Base-by-base conservation (phyloP, 768 basidiomycete genomes). In the Hypholoma fasciculare region DNA sequence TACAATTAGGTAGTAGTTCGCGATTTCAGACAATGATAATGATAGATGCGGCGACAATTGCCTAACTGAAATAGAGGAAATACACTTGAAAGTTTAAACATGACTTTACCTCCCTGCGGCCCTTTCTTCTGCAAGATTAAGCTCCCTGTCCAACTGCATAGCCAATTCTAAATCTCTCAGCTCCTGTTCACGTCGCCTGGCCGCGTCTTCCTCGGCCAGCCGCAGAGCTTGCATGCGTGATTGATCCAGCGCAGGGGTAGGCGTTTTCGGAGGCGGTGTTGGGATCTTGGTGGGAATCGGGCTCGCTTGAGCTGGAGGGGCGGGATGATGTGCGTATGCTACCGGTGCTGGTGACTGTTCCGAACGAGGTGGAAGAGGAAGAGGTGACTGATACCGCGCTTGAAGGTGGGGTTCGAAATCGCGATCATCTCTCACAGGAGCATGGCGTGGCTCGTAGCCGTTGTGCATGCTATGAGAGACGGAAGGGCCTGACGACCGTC, bases 311-410 rank as follows among this genome's bases (percentile, higher is more conserved):
- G 38, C 5, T 34, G 13, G 9, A 34, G 34, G 44, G 36, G 20
- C 43, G 3, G 48, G 34, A 23, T 46, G 13, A 8, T 46, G 43
- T 37, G 54, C 44, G 12, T 38, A 37, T 34, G 39, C 19, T 11
- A 54, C 23, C 19, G 58, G 51, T 19, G 61, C 37, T 23, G 60
- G 61, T 7, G 61, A 23, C 12, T 60, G 63, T 44, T 52, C 56
- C 38, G 67, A 58, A 14, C 72, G 76, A 19, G 76, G 65, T 50
- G 85, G 85, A 8, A 85, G 73, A 3, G 84, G 84, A 14, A 86
- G 70, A 14, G 86, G 83, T 0, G 78, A 72, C 46, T 78, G 76
- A 67, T 87, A 87, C 17, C 84, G 79, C 19, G 68, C 69, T 38
- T 72, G 66, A 8, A 79, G 70, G 61, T 80, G 56, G 13, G 60